Conservation (phyloP, 2,329 filamentous ascomycete species). For the Davidsoniella neocaledoniae region DNA sequence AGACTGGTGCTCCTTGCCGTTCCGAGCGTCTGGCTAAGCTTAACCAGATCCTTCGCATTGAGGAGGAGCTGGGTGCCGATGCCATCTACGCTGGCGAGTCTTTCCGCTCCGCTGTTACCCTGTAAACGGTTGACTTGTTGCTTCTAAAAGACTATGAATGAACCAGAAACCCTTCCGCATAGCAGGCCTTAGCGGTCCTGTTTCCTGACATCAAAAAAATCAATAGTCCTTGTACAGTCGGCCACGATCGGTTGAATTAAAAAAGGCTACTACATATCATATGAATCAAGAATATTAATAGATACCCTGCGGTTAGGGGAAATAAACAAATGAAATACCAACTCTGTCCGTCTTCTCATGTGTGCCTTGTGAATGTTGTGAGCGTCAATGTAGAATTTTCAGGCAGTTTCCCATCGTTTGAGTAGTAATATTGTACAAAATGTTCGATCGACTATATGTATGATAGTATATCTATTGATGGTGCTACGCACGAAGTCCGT, state of each 20-base stretch:
- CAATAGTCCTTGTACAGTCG: background rate
- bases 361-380: background rate
- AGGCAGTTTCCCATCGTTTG: too few relatives aligned
- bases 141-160: conserved; percentile 7
- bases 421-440: too few relatives aligned
- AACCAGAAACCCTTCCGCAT: conserved; percentile 12
- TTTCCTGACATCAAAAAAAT: conserved; percentile 7
- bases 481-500: too few relatives aligned
- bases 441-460: too few relatives aligned
- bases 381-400: too few relatives aligned
- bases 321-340: conserved; percentile 6
- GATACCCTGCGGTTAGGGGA: conserved; percentile 11
- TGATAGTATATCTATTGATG: too few relatives aligned
- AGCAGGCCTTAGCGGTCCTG: conserved; percentile 8
- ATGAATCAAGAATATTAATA: conserved; percentile 11
- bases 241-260: too few relatives aligned
- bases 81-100: conserved; percentile 82
- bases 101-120: conserved; percentile 80
- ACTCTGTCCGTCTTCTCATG: background rate
- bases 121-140: conserved; percentile 37
- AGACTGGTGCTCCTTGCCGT: conserved; percentile 89
- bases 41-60: conserved; percentile 99
- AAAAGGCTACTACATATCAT: background rate
- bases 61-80: conserved; percentile 91
- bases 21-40: conserved; percentile 99